A percentile compares a stretch with the other conserved stretches of the same genome.
phyloP scores from a whole-genome alignment of 2,329 filamentous ascomycete genomes.

The Thielaviopsis punctulata region DNA sequence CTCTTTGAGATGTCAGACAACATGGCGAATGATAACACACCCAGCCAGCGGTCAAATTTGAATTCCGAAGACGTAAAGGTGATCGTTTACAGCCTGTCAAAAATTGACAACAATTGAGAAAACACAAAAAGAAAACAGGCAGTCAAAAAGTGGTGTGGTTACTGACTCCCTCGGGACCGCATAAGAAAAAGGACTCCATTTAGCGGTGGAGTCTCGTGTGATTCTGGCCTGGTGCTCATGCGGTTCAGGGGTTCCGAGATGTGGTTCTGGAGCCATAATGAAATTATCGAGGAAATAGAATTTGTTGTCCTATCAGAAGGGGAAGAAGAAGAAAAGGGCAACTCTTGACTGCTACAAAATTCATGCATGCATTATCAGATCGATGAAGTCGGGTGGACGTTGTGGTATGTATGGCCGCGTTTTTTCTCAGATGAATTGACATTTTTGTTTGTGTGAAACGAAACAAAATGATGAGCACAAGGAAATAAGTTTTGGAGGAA shows the following conservation, averaged over 20 bases:
- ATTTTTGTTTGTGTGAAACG: background rate
- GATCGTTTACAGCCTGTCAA: background rate
- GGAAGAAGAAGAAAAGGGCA: background rate
- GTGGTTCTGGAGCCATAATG: conserved; percentile 1
- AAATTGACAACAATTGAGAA: background rate
- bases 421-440: background rate
- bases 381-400: background rate
- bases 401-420: background rate
- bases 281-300: background rate
- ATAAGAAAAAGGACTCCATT: background rate
- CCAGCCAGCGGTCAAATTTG: background rate
- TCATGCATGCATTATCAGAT: background rate
- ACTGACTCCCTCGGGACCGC: background rate
- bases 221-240: conserved; percentile 7
- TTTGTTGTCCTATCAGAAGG: too few species aligned
- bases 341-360: too few species aligned
- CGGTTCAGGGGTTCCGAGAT: conserved; percentile 1
- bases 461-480: background rate
- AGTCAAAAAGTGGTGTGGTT: conserved; percentile 7
- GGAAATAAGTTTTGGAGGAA: background rate
- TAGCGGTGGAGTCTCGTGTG: conserved; percentile 7
- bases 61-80: background rate
- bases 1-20: background rate
- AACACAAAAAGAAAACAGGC: background rate
- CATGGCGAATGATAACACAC: background rate